Percentiles rank a stretch among this genome's conserved stretches.
Evolutionary conservation across 2,329 filamentous ascomycete genomes (phyloP).

Genomic region (Nothomitra cinnamomea): DNA sequence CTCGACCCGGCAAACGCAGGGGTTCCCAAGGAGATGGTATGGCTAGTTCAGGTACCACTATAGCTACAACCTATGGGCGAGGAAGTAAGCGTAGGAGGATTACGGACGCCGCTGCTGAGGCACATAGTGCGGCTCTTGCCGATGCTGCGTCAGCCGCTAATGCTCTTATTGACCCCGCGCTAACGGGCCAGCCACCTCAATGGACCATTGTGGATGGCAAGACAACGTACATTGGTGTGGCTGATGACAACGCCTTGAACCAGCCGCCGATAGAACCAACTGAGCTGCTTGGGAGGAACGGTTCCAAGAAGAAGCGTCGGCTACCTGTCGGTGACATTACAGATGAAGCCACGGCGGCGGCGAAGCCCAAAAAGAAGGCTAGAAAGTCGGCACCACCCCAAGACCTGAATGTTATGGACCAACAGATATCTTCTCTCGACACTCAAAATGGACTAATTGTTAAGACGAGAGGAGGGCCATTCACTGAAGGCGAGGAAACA

Average conservation of each 20-base stretch:
- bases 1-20: neutral
- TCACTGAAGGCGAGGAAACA: slow-evolving; percentile 10
- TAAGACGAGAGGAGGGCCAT: slow-evolving; percentile 10
- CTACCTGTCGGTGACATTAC: neutral
- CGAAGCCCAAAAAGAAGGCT: slow-evolving; percentile 1
- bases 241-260: neutral
- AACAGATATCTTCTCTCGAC: neutral
- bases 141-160: slow-evolving; percentile 2
- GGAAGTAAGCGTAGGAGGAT: neutral
- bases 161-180: slow-evolving; percentile 3
- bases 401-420: neutral
- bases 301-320: slow-evolving; percentile 1
- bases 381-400: neutral
- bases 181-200: neutral
- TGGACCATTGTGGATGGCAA: slow-evolving; percentile 2
- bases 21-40: neutral
- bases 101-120: neutral
- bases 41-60: neutral
- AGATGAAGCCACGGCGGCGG: neutral
- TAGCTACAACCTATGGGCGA: neutral
- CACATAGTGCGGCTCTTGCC: neutral
- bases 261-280: neutral
- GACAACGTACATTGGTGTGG: neutral
- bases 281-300: neutral
- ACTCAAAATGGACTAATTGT: neutral